Base-by-base conservation (phyloP, 805 yeast species). In the Sugiyamaella smithiae region DNA sequence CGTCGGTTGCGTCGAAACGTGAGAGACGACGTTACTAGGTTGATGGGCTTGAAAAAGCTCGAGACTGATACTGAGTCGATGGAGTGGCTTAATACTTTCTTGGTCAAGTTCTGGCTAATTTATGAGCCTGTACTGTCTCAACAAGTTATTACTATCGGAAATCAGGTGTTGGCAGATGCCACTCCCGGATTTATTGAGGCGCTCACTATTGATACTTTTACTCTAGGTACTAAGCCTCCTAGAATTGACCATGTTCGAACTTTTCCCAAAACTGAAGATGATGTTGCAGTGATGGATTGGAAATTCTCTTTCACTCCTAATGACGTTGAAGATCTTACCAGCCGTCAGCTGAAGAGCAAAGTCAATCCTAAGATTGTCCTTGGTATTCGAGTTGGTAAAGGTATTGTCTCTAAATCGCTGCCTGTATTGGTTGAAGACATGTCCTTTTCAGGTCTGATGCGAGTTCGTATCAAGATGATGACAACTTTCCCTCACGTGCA, bases 281-380 rank as follows among this genome's bases (percentile, higher is more conserved):
- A 91, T 62, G 84, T 93, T 45, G 95, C 91, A 8, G 97, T 95
- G 46, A 93, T 93, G 97, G 99, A 93, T 68, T 91, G 97, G 97
- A 85, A 82, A 36, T 78, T 85, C 38, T 86, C 97, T 1, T 88
- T 90, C 71, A 85, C 88, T 23, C 99, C 99, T n/a, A 88, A 88
- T 67, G 85, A 89, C 33, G 67, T 80, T 43, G 84, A 85, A 36
- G 99, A 93, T 66, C 72, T 88, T 58, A 88, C 88, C 48, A 81
- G 82, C 23, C 87, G 91, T 61, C 97, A 93, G 67, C 66, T 85
- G 67, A 87, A 84, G 63, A 88, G 82, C 65, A 82, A 81, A 57
- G 90, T 89, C 37, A 89, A 90, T 67, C 95, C 90, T 63, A 80
- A 80, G 61, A 75, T 85, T 38, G 82, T 85, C 31, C 78, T 91